A percentile compares a stretch with the other conserved stretches of the same genome.
These are phyloP conservation scores for Ceratocystis alfenasii DNA, from an alignment of 2,329 filamentous ascomycete genomes.

Conservation along the genomic window DNA sequence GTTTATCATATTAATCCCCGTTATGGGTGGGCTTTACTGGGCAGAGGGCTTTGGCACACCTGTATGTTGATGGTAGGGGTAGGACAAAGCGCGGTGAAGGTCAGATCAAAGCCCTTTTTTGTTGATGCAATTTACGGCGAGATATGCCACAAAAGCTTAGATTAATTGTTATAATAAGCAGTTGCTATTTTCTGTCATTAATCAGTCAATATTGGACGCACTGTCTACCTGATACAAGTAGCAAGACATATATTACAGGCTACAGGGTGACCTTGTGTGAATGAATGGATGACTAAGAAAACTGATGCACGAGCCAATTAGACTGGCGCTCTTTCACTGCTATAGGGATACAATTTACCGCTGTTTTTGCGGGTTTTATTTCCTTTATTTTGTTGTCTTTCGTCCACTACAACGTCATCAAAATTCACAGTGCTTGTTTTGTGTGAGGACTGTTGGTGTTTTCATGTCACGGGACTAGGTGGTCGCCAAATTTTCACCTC, in stretches of 20 bases:
- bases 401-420: not conserved
- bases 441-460: not conserved
- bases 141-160: too few relatives aligned
- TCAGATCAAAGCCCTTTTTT: not conserved
- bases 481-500: not conserved
- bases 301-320: not conserved
- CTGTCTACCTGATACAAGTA: not conserved
- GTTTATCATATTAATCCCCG: constrained; percentile 48
- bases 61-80: constrained; percentile 27
- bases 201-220: too few relatives aligned
- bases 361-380: not conserved
- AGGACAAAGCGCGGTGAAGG: not conserved
- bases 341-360: not conserved
- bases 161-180: too few relatives aligned
- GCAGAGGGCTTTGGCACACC: constrained; percentile 42
- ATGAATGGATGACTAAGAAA: not conserved
- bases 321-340: not conserved
- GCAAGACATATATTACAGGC: not conserved
- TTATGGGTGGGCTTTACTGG: constrained; percentile 70
- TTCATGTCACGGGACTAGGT: not conserved
- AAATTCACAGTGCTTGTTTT: not conserved
- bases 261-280: not conserved
- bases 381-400: not conserved
- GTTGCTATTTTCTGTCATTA: too few relatives aligned
- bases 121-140: too few relatives aligned